Base-by-base conservation (phyloP, 2,329 filamentous ascomycete species). In the Colletotrichum caudatum region DNA sequence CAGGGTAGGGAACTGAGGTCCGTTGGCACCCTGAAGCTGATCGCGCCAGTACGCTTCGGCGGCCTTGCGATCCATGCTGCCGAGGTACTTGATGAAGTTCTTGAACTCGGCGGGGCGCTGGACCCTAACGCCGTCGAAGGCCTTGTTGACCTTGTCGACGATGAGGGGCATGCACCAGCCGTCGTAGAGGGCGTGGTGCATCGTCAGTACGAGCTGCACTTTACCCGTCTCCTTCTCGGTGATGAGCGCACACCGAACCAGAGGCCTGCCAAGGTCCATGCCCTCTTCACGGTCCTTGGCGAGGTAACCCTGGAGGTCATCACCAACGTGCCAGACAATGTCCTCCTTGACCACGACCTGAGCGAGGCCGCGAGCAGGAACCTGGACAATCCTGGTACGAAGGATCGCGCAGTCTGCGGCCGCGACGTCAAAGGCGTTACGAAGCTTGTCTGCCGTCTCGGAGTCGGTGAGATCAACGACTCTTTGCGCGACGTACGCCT, bases 181-280 rank as follows among this genome's bases (percentile, higher is more conserved):
- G 63, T 90, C 87, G 70, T 89, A 90, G 0, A 89, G 76, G 5
- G 84, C 85, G 73, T 89, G 87, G 73, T 89, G 87, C 79, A 88
- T 85, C 1, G 85, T 86, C 72, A 87, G 78, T n/a, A 89, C 83
- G 72, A 89, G 87, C 74, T 82, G 80, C 20, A 78, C 75, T 57
- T 78, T 81, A 46, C 76, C 78, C 5, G 76, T 77, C 8, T 75
- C 73, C 4, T 75, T 71, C 41, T 81, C 78, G 4, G 78, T 66
- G 16, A 86, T 78, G 18, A 87, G 75, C 5, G 82, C 84, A 63
- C 84, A 87, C 11, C 85, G 82, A 3, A 84, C 82, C 11, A 88
- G 80, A 3, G 84, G 80, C 65, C 78, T 83, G 9, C 84, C 85
- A 1, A 86, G 80, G n/a, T 82, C 81, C 77, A 86, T 84, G 1